Base-by-base conservation (phyloP, 225 moss, liverwort and hornwort species). In the Straminergon stramineum region DNA sequence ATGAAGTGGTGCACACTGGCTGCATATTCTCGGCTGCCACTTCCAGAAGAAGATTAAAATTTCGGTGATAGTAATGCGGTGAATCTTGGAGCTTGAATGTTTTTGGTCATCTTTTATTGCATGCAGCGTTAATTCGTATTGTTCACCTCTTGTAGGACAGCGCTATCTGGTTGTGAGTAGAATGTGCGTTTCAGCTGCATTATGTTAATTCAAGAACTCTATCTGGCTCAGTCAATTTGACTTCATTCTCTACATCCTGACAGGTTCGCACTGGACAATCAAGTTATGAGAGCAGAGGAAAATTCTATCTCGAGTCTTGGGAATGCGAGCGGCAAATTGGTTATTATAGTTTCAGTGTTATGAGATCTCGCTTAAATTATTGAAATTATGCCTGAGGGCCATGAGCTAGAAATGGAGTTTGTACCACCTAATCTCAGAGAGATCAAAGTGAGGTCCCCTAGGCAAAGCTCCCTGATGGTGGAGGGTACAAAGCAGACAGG, bases 381-480 rank as follows among this genome's bases (percentile, higher is more conserved):
- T 91, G 43, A 90, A 90, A 68, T 65, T 61, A 90, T 94, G 93
- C 90, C 24, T 32, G 90, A 90, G 79, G 89, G 88, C 84, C 78
- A 87, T 88, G 94, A 87, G 84, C 83, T 93, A 88, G 91, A 91
- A 87, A 91, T 93, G 94, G 94, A 94, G 90, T 90, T 78, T 88
- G 90, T 84, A 82, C 83, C 89, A 90, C 92, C 90, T 76, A 84
- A 89, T 83, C 93, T 91, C 83, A 90, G 89, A 84, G 94, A 93
- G 88, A 86, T 94, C 90, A 93, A 93, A 90, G 90, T 94, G 85
- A 91, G 94, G 87, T 93, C 92, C 87, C 92, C 88, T 76, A 89
- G 92, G 61, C 94, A 91, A 89, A 93, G 92, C 86, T 89, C 92
- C 69, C 86, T 94, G 84, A 94, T 93, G 91, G 79, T 86, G 89